A percentile compares a stretch with the other conserved stretches of the same genome.
These are phyloP conservation scores for Smittium mucronatum DNA, from an alignment of 371 early-diverging fungal genomes.

Conservation along the genomic window DNA sequence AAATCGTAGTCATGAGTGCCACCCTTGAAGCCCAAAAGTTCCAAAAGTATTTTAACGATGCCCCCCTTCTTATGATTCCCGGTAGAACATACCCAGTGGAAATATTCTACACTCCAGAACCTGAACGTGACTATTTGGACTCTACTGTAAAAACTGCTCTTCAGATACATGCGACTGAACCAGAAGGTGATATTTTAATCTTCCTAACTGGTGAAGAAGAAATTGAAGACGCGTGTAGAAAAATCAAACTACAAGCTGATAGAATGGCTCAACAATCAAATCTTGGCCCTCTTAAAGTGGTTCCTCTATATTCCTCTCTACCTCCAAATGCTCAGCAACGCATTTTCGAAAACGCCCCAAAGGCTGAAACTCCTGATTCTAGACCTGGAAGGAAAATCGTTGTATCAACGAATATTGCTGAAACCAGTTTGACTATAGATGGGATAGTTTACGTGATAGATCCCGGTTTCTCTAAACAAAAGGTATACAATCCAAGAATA, in stretches of 20 bases:
- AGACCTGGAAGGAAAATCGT: conserved; percentile 86
- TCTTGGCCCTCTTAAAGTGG: conserved; percentile 54
- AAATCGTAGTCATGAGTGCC: conserved; percentile 86
- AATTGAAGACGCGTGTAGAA: conserved; percentile 73
- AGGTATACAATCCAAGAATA: conserved; percentile 88
- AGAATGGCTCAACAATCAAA: conserved; percentile 40
- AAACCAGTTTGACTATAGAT: conserved; percentile 96
- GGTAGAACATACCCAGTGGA: conserved; percentile 87
- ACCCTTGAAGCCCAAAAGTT: conserved; percentile 81
- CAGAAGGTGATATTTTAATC: conserved; percentile 75
- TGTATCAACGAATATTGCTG: conserved; percentile 95
- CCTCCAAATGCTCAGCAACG: conserved; percentile 84
- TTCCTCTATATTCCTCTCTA: conserved; percentile 85
- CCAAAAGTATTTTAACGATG: conserved; percentile 69
- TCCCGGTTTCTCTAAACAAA: conserved; percentile 93
- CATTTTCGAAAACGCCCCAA: conserved; percentile 82
- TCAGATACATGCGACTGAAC: conserved; percentile 71
- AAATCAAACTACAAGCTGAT: conserved; percentile 53
- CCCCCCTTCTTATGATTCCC: conserved; percentile 57
- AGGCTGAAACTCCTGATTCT: conserved; percentile 54
- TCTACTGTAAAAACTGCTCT: conserved; percentile 72
- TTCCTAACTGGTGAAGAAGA: conserved; percentile 93
- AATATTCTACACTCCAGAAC: conserved; percentile 76
- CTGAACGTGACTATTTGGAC: conserved; percentile 77
- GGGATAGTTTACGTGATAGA: conserved; percentile 97